A percentile compares a stretch with the other conserved stretches of the same genome.
Evolutionary conservation across 148 eudicot species (phyloP).

Genomic region (Rhododendron simsii): DNA sequence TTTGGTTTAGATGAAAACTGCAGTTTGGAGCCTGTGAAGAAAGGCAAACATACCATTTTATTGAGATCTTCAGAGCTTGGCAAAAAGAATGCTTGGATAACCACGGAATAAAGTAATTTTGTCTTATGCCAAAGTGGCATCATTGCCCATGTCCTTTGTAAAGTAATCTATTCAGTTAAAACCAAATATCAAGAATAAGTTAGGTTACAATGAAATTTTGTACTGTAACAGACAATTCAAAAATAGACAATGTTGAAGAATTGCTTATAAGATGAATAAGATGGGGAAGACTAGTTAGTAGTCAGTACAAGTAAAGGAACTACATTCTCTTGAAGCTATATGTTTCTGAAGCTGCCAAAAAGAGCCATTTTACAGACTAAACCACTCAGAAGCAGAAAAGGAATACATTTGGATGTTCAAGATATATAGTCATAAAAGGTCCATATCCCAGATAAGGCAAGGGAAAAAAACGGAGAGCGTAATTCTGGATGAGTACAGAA

Average conservation of each 20-base stretch:
- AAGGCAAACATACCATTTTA: constrained; percentile 50
- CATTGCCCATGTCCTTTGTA: constrained; percentile 44
- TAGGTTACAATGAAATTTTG: neutral
- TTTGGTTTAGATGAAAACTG: neutral
- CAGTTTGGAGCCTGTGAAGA: neutral
- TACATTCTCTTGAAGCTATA: neutral
- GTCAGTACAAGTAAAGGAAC: no score
- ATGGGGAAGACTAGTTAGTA: no score
- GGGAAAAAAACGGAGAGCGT: no score
- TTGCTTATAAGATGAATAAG: no score
- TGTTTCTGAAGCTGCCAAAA: constrained; percentile 23
- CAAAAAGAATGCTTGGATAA: constrained; percentile 38
- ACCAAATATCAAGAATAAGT: neutral
- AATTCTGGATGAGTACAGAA: no score
- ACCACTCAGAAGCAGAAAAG: neutral
- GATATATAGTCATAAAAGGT: no score
- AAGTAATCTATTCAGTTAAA: constrained; percentile 29
- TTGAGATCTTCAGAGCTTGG: constrained; percentile 56
- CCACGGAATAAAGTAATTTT: constrained; percentile 26
- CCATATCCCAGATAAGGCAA: no score
- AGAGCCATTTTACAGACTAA: constrained; percentile 4
- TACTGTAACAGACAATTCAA: neutral
- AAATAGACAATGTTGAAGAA: neutral
- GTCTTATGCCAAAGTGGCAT: constrained; percentile 55
- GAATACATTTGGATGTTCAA: no score